Evolutionary conservation across 2,329 filamentous ascomycete species (phyloP), one percentile per base, ranked within the genome.

Genomic region (Berkeleyomyces basicola): DNA sequence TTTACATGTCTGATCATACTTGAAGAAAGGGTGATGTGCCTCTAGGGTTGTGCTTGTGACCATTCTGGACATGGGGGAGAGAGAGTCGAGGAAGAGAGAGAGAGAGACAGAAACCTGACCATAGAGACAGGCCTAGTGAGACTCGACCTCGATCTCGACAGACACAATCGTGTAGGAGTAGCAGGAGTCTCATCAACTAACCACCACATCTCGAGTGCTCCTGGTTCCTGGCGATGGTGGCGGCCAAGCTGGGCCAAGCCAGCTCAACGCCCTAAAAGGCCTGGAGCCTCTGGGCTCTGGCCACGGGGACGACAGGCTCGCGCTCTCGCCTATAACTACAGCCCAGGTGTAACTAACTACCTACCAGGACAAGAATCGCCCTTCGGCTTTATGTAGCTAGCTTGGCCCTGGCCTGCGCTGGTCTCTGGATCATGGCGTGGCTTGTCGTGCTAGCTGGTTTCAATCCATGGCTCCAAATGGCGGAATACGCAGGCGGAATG

Each of bases 391-490:
- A 55, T n/a, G 31, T 55, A n/a, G 47, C 11, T 53, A 7, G 9
- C 43, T 53, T 55, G 14, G 11, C 2, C 36, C n/a, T 9, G 31
- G 3, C 23, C 23, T 23, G 23, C 23, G 1, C 23, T 23, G 23
- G 23, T 23, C 23, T 23, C 23, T 23, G 23, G 23, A 23, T 23
- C 23, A 23, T 23, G 23, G 23, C 23, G 23, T 23, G 23, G 23
- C 23, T 55, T 55, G 7, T 39, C 7, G 7, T 55, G 51, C 11
- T 55, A 55, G 33, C 33, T 31, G 51, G 14, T 39, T 55, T 7
- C 51, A 55, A 55, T 55, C 51, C 51, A 16, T 55, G 51, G 33
- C 51, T n/a, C 51, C 36, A 55, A 51, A 55, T 55, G 51, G 33
- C 51, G 51, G 51, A 55, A 55, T 37, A 55, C 49, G 49, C 37